These are phyloP conservation scores for Fusarium stilboides DNA, from an alignment of 2,329 filamentous ascomycete genomes.

Conservation along the genomic window DNA sequence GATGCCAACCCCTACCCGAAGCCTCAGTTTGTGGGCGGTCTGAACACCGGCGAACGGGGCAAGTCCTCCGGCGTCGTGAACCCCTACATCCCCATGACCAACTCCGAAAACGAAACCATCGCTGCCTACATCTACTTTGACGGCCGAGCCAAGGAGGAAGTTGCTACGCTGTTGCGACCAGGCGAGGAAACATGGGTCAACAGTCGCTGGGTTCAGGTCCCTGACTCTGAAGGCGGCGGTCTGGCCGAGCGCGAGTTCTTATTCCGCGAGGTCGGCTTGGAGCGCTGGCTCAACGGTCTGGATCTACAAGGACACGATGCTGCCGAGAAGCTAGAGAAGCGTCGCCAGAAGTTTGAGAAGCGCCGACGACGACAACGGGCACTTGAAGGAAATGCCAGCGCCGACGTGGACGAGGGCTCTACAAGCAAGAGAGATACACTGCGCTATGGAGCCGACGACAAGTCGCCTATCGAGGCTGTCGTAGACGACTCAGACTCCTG, in stretches of 20 bases:
- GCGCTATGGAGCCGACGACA: constrained; percentile 84
- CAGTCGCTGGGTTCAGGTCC: constrained; percentile 96
- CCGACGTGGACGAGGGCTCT: constrained; percentile 60
- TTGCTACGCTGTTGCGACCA: constrained; percentile 90
- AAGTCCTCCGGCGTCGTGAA: constrained; percentile 72
- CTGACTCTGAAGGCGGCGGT: constrained; percentile 90
- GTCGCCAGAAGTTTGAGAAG: constrained; percentile 83
- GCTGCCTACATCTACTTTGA: constrained; percentile 99
- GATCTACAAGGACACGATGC: constrained; percentile 95
- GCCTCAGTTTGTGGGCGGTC: constrained; percentile 83
- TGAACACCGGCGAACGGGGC: constrained; percentile 67
- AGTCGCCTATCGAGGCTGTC: constrained; percentile 79
- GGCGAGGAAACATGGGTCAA: constrained; percentile 99
- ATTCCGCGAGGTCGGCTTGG: constrained; percentile 95
- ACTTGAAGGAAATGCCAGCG: constrained; percentile 53
- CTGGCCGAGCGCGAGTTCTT: constrained; percentile 96
- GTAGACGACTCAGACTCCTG: constrained; percentile 81
- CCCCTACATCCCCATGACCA: constrained; percentile 93
- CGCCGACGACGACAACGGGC: constrained; percentile 75
- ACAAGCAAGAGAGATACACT: constrained; percentile 72
- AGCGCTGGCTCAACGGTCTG: constrained; percentile 95
- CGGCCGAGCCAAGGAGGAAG: constrained; percentile 94
- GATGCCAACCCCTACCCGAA: constrained; percentile 83
- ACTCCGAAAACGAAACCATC: constrained; percentile 95
- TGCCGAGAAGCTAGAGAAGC: constrained; percentile 90